phyloP scores from a whole-genome alignment of 805 yeast genomes.

The Saccharomycopsis fermentans region DNA sequence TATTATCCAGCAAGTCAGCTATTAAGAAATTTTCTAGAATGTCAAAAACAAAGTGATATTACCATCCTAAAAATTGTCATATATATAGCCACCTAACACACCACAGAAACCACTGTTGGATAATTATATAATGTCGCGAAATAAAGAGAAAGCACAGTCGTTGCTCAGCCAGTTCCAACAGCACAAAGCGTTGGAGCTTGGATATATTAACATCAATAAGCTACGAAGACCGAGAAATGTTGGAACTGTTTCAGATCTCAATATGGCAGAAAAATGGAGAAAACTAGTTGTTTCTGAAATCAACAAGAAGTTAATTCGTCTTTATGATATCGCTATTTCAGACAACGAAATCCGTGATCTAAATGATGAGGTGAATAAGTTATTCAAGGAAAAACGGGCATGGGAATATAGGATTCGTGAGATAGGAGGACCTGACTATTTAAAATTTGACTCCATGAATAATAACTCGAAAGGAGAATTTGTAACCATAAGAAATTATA shows the following conservation, averaged over 20 bases:
- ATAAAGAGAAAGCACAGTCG: slow-evolving; percentile 67
- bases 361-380: slow-evolving; percentile 62
- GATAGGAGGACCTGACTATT: slow-evolving; percentile 67
- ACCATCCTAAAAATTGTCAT: too few relatives aligned
- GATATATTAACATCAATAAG: slow-evolving; percentile 46
- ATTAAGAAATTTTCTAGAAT: too few relatives aligned
- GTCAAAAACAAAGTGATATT: not conserved
- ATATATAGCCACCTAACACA: too few relatives aligned
- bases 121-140: slow-evolving; percentile 62
- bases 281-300: slow-evolving; percentile 53
- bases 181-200: slow-evolving; percentile 47
- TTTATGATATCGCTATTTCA: slow-evolving; percentile 51
- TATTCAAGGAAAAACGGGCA: slow-evolving; percentile 54
- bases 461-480: slow-evolving; percentile 19
- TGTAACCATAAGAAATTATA: slow-evolving; percentile 38
- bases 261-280: slow-evolving; percentile 68
- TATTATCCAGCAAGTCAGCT: too few relatives aligned
- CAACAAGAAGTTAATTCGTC: slow-evolving; percentile 44
- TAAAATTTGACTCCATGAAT: slow-evolving; percentile 22
- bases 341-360: slow-evolving; percentile 58
- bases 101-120: too few relatives aligned
- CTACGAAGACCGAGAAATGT: slow-evolving; percentile 54
- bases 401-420: slow-evolving; percentile 72
- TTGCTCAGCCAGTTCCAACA: slow-evolving; percentile 56
- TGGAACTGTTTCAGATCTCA: slow-evolving; percentile 39